Evolutionary conservation across 192 early-diverging fungal species (phyloP).

Genomic region (Coemansia sp.): DNA sequence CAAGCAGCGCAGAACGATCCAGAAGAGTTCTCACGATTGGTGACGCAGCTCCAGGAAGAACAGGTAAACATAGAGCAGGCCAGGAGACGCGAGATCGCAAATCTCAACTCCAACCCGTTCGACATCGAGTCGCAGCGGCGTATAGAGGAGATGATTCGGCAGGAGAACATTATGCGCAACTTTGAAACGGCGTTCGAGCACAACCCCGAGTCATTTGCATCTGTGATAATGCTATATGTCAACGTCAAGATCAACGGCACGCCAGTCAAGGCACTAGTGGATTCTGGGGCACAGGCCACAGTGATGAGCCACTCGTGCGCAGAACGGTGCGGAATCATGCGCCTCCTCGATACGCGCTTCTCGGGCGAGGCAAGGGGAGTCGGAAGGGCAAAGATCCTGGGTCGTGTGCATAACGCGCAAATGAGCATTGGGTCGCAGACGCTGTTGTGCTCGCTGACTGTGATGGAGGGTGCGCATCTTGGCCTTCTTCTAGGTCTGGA

Average conservation of each 20-base stretch:
- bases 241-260: conserved; percentile 85
- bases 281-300: conserved; percentile 95
- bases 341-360: conserved; percentile 85
- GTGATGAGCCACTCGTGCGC: conserved; percentile 77
- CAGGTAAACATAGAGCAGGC: conserved; percentile 9
- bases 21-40: conserved; percentile 18
- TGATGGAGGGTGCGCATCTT: conserved; percentile 90
- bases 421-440: conserved; percentile 79
- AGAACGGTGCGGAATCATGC: conserved; percentile 80
- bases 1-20: conserved; percentile 32
- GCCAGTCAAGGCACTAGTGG: conserved; percentile 90
- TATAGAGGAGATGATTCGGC: conserved; percentile 89
- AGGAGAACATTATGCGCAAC: conserved; percentile 81
- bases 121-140: conserved; percentile 86
- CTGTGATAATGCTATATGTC: conserved; percentile 91
- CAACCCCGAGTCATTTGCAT: conserved; percentile 92
- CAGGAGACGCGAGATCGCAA: conserved; percentile 45
- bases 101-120: conserved; percentile 79
- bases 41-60: conserved; percentile 17
- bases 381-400: conserved; percentile 94
- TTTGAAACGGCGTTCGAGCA: conserved; percentile 87
- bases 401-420: conserved; percentile 88
- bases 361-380: conserved; percentile 90
- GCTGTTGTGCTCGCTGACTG: conserved; percentile 86
- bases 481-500: conserved; percentile 94